A percentile compares a stretch with the other conserved stretches of the same genome.
phyloP scores from a whole-genome alignment of 495 filamentous ascomycete genomes.

The Lepraria neglecta region DNA sequence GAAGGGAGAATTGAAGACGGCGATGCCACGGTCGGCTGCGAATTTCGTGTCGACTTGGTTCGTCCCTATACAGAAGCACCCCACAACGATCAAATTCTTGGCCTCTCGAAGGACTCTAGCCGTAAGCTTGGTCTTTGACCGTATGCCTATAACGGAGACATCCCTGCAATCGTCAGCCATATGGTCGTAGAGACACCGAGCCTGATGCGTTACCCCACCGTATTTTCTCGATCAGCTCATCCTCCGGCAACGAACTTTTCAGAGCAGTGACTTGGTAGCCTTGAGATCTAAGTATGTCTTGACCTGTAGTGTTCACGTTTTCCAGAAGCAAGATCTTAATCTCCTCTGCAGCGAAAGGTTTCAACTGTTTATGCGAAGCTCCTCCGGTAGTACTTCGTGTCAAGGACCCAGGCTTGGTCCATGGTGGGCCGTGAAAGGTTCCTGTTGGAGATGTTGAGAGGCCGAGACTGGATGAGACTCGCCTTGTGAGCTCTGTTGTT shows the following conservation, averaged over 20 bases:
- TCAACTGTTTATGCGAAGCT: slow-evolving; percentile 65
- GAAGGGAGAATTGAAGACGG: slow-evolving; percentile 98
- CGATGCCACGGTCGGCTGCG: slow-evolving; percentile 85
- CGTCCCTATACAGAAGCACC: slow-evolving; percentile 98
- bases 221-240: slow-evolving; percentile 94
- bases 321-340: slow-evolving; percentile 95
- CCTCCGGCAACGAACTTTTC: slow-evolving; percentile 84
- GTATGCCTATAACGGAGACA: slow-evolving; percentile 95
- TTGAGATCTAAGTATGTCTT: slow-evolving; percentile 71
- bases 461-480: slow-evolving; percentile 49
- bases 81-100: slow-evolving; percentile 89
- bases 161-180: slow-evolving; percentile 50
- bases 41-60: slow-evolving; percentile 95
- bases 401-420: slow-evolving; percentile 41
- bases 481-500: slow-evolving; percentile 18
- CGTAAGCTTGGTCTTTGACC: slow-evolving; percentile 93
- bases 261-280: slow-evolving; percentile 94
- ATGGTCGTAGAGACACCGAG: slow-evolving; percentile 15
- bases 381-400: slow-evolving; percentile 30
- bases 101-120: slow-evolving; percentile 79
- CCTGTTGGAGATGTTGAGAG: slow-evolving; percentile 58
- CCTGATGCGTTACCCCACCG: slow-evolving; percentile 49
- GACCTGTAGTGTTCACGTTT: slow-evolving; percentile 88
- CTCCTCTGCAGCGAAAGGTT: slow-evolving; percentile 91
- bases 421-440: slow-evolving; percentile 55